A percentile compares a stretch with the other conserved stretches of the same genome.
phyloP scores from a whole-genome alignment of 2,329 filamentous ascomycete species.

The Talaromyces sp. region DNA sequence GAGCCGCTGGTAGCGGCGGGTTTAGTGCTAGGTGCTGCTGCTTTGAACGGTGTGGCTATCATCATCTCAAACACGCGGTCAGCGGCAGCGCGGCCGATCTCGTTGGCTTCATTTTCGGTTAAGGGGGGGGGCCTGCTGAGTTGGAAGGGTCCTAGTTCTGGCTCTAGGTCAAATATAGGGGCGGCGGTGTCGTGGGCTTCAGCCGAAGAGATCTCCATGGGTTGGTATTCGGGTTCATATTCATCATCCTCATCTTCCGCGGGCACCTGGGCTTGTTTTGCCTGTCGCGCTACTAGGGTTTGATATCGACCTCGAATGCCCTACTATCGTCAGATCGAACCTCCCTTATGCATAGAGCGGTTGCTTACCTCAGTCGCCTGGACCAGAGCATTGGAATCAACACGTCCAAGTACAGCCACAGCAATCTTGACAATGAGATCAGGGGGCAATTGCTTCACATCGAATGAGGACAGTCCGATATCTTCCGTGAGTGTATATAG shows the following conservation, averaged over 20 bases:
- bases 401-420: conserved; percentile 69
- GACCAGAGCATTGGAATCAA: conserved; percentile 66
- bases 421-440: conserved; percentile 75
- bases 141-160: conserved; percentile 69
- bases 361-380: conserved; percentile 65
- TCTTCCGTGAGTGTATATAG: conserved; percentile 83
- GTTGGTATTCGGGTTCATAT: conserved; percentile 83
- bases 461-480: conserved; percentile 69
- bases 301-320: conserved; percentile 39
- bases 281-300: conserved; percentile 36
- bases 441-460: conserved; percentile 73
- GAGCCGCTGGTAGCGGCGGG: conserved; percentile 42
- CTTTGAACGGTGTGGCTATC: conserved; percentile 59
- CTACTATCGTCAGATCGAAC: conserved; percentile 26
- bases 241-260: conserved; percentile 73
- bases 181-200: conserved; percentile 36
- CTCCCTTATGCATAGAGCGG: neutral
- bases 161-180: conserved; percentile 62
- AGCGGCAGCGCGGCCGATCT: conserved; percentile 70
- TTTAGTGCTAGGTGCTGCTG: conserved; percentile 29
- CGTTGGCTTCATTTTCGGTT: conserved; percentile 66
- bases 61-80: conserved; percentile 75
- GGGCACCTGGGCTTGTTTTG: conserved; percentile 27
- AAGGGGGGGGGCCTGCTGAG: conserved; percentile 73
- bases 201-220: conserved; percentile 53